A percentile compares a stretch with the other conserved stretches of the same genome.
phyloP scores from a whole-genome alignment of 805 yeast genomes.

The Hermanozyma aechmeae region DNA sequence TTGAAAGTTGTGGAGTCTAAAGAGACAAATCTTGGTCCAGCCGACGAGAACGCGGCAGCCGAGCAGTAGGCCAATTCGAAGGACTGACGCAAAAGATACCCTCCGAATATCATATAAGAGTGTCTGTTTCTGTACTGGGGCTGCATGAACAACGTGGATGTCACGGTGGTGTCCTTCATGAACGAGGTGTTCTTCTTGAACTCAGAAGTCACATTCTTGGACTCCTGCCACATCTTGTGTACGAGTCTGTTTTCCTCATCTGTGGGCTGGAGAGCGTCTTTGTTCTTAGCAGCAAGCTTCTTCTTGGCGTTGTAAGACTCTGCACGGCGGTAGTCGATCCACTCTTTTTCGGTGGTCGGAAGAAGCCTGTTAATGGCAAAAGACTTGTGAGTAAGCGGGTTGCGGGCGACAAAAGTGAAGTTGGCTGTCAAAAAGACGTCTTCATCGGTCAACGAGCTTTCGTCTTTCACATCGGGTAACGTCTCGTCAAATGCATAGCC shows the following conservation, averaged over 20 bases:
- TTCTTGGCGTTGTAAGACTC: slow-evolving; percentile 85
- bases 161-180: slow-evolving; percentile 64
- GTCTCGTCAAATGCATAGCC: slow-evolving; percentile 68
- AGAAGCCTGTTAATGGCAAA: slow-evolving; percentile 76
- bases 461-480: slow-evolving; percentile 44
- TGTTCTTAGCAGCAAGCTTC: slow-evolving; percentile 63
- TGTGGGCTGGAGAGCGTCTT: slow-evolving; percentile 53
- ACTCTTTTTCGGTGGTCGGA: slow-evolving; percentile 67
- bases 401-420: slow-evolving; percentile 92
- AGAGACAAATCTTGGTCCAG: slow-evolving; percentile 82
- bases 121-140: slow-evolving; percentile 95
- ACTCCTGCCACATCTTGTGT: slow-evolving; percentile 62
- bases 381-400: slow-evolving; percentile 85
- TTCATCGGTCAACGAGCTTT: slow-evolving; percentile 49
- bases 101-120: slow-evolving; percentile 92
- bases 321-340: slow-evolving; percentile 80
- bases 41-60: slow-evolving; percentile 79
- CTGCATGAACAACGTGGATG: slow-evolving; percentile 84
- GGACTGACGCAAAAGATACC: slow-evolving; percentile 83
- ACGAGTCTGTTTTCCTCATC: slow-evolving; percentile 64
- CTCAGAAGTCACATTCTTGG: slow-evolving; percentile 8
- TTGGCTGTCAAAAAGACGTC: slow-evolving; percentile 80
- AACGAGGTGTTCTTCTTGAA: slow-evolving; percentile 34
- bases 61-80: slow-evolving; percentile 91
- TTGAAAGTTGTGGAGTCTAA: slow-evolving; percentile 86